Base-by-base conservation (phyloP, 83 land plant species). In the Diphasiastrum complanatum region DNA sequence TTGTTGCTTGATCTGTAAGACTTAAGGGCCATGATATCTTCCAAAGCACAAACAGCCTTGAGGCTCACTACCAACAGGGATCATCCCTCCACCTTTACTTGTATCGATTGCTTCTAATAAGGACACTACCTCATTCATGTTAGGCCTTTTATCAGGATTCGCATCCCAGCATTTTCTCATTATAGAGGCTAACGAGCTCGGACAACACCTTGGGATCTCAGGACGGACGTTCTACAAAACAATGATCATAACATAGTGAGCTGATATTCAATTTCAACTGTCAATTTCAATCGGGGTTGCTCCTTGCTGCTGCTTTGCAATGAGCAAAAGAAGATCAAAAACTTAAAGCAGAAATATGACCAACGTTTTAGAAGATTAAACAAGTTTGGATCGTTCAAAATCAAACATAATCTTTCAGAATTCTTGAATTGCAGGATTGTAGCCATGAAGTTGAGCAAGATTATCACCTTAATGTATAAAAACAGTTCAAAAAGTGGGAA, bases 111-210 rank as follows among this genome's bases (percentile, higher is more conserved):
- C 87, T 61, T 93, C 91, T 61, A 93, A 32, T 83, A 93, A 67
- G 40, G 75, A 22, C 5, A 89, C 98, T 30, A 89, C 98, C 51
- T 93, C 93, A 41, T 78, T 80, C 97, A 91, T 91, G 62, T 78
- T 83, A 11, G 89, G 95, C 51, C 97, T 71, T 61, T 76, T 86
- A 46, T 91, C 93, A 0, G 95, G 90, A 61, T 79, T 82, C 4
- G 93, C 90, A 75, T 91, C 97, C 97, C 95, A 91, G 64, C 97
- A 91, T 47, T 75, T 78, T 61, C 77, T 84, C 97, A 91, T 91
- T 23, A 91, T 81, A 61, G 78, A 75, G 5, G 93, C 89, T 31
- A 91, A 55, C 2, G 87, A 71, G 40, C 78, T 76, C 1, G 97
- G 93, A 70, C 95, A 91, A 48, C 97, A 91, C 2, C 86, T 74